Conservation (phyloP, 2,329 filamentous ascomycete genomes). For the Monosporascus sp. region DNA sequence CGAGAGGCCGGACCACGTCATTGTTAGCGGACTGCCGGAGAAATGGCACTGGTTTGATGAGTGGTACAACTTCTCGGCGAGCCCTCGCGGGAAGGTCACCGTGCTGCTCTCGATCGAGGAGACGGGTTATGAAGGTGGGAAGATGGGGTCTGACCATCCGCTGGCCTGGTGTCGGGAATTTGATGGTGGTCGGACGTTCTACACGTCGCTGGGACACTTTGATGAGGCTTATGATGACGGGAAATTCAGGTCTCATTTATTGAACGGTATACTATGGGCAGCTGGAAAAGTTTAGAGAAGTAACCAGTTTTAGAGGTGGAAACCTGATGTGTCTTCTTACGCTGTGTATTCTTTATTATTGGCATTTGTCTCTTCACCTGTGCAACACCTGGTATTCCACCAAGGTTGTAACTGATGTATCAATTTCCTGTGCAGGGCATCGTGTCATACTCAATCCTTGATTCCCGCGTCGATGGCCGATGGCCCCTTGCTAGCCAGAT, state of each 20-base stretch:
- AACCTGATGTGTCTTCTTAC: too few relatives aligned
- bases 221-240: constrained; percentile 31
- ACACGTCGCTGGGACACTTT: constrained; percentile 37
- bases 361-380: too few relatives aligned
- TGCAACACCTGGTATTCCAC: too few relatives aligned
- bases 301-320: too few relatives aligned
- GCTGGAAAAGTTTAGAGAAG: constrained; percentile 2
- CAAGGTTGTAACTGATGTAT: too few relatives aligned
- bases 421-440: too few relatives aligned
- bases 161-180: constrained; percentile 35
- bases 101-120: constrained; percentile 33
- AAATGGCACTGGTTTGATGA: constrained; percentile 32
- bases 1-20: constrained; percentile 24
- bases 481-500: too few relatives aligned
- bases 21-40: constrained; percentile 16
- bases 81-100: constrained; percentile 19
- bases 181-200: constrained; percentile 32
- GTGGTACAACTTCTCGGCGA: constrained; percentile 36
- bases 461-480: too few relatives aligned
- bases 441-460: too few relatives aligned
- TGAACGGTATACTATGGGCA: constrained; percentile 16
- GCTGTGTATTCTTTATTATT: too few relatives aligned
- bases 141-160: constrained; percentile 31
- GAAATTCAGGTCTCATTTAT: constrained; percentile 18
- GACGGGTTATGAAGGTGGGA: constrained; percentile 28